Conservation (phyloP, 257 asterid genomes). For the Eustoma russellianum region DNA sequence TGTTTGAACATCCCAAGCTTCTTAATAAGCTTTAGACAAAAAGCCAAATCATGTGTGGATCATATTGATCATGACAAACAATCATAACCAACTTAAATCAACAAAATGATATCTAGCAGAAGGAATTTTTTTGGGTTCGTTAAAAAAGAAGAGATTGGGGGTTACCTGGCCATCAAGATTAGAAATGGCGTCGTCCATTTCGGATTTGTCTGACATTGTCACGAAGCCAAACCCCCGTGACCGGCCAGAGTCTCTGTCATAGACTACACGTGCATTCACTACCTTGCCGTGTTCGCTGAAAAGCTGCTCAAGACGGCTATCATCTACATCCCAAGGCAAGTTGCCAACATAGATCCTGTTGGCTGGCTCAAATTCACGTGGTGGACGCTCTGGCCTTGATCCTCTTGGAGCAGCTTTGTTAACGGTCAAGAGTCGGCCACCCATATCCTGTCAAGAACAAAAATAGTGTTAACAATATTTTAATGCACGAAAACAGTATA, state of each 20-base stretch:
- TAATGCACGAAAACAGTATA: background rate
- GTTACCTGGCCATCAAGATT: conserved; percentile 83
- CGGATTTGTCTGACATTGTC: conserved; percentile 65
- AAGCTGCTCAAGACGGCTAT: conserved; percentile 56
- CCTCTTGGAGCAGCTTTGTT: conserved; percentile 85
- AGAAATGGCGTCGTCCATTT: conserved; percentile 77
- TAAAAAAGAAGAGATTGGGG: too few relatives aligned
- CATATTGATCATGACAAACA: too few relatives aligned
- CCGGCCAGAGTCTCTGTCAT: conserved; percentile 66
- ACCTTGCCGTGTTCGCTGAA: conserved; percentile 88
- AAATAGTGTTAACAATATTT: background rate
- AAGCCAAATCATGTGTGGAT: too few relatives aligned
- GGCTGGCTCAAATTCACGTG: conserved; percentile 42
- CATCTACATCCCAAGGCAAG: conserved; percentile 77
- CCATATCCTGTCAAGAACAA: conserved; percentile 45
- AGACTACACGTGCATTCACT: conserved; percentile 62
- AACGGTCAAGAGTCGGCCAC: conserved; percentile 68
- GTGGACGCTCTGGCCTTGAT: conserved; percentile 60
- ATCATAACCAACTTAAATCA: too few relatives aligned
- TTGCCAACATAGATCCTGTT: conserved; percentile 75
- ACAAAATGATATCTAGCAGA: too few relatives aligned
- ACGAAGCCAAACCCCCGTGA: conserved; percentile 98
- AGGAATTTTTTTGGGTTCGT: too few relatives aligned
- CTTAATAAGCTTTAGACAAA: too few relatives aligned
- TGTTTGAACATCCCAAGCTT: too few relatives aligned